Base-by-base conservation (phyloP, 2,329 filamentous ascomycete genomes). In the Scedosporium boydii region DNA sequence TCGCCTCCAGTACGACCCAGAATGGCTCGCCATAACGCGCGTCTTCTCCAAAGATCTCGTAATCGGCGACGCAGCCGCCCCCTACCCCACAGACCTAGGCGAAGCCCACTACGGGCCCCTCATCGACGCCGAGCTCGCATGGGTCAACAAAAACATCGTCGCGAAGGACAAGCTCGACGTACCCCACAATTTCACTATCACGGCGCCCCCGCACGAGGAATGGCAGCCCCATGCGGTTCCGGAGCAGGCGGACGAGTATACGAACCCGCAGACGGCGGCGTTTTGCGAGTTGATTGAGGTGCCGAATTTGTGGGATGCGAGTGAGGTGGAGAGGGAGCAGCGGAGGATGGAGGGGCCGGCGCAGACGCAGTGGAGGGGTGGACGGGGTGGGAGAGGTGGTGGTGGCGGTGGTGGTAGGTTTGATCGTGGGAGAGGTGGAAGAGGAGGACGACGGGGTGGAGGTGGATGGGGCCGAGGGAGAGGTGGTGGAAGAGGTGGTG, bases 1-100 rank as follows among this genome's bases (percentile, higher is more conserved):
- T 67, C 78, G 77, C 10, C 80, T 97, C 0, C 78, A 86, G 58
- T 98, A 99, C 71, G 95, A 99, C 73, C 85, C 87, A 10, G 95
- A 99, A 76, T 99, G 93, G 93, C 86, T 99, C 6, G 89, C 95
- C 51, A 97, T 99, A 66, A 93, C 88, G 12, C 89, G 93, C 51
- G 88, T 87, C 6, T 96, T 98, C 70, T 85, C 89, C 48, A 68
- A 78, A 3, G 80, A 85, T 48, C 79, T 95, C 1, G 74, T 77
- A 1, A 77, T 93, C 44, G 89, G 90, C 63, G 79, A 88, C 65
- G 79, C 78, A 4, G 71, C 75, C 6, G 80, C 82, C 1, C 73
- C 75, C 46, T 74, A 82, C 0, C 80, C 88, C 0, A 72, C 76
- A 1, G 81, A 96, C 69, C 77, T 84, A 27, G 89, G 90, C 21